phyloP scores from a whole-genome alignment of 176 grass and related monocot species.

The Thinopyrum elongatum region DNA sequence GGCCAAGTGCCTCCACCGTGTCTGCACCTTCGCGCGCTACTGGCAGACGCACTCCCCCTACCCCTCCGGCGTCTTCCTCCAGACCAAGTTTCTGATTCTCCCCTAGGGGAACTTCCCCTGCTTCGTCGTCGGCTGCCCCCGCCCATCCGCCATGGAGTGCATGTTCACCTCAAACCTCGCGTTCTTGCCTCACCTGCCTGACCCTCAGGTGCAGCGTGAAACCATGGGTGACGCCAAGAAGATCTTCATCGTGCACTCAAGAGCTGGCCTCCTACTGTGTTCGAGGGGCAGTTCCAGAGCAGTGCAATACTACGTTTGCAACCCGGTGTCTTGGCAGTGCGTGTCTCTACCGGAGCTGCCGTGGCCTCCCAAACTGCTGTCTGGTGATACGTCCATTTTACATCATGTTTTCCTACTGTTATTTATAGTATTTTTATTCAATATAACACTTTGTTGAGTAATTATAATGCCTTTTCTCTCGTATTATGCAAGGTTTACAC shows the following conservation, averaged over 20 bases:
- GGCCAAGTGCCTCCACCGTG: not conserved
- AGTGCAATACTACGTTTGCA: not conserved
- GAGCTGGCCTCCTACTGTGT: not conserved
- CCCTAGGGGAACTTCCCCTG: not conserved
- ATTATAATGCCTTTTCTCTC: no score
- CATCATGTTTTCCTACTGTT: no score
- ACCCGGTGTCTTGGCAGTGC: not conserved
- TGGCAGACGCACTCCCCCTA: not conserved
- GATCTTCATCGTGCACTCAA: not conserved
- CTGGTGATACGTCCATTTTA: no score
- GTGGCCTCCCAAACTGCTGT: not conserved
- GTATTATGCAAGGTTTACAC: no score
- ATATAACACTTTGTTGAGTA: no score
- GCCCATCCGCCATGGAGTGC: not conserved
- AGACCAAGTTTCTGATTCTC: not conserved
- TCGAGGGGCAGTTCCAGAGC: not conserved
- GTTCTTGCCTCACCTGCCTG: not conserved
- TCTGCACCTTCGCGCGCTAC: not conserved
- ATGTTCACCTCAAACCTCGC: not conserved
- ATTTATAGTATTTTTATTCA: no score
- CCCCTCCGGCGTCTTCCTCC: not conserved
- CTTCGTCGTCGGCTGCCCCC: not conserved
- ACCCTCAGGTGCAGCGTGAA: not conserved
- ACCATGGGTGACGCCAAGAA: not conserved
- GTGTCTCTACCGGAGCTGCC: not conserved